Conservation (phyloP, 2,329 filamentous ascomycete genomes). For the Aspergillus hiratsukae region DNA sequence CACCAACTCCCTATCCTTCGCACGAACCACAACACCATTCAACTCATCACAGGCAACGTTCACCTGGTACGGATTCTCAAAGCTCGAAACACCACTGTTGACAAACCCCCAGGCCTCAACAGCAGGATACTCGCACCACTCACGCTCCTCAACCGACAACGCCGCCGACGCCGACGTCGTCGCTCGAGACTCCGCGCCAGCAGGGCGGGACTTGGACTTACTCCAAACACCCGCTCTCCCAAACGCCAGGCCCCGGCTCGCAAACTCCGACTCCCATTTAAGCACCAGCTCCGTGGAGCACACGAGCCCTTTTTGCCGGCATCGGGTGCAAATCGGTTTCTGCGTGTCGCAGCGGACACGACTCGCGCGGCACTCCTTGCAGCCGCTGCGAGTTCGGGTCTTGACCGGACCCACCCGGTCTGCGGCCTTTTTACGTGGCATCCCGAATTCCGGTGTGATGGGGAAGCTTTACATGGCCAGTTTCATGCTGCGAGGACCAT, state of each 20-base stretch:
- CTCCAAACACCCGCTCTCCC: conserved; percentile 42
- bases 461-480: conserved; percentile 24
- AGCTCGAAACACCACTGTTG: conserved; percentile 26
- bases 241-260: conserved; percentile 39
- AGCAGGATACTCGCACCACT: conserved; percentile 25
- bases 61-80: conserved; percentile 24
- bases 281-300: conserved; percentile 35
- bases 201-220: conserved; percentile 20
- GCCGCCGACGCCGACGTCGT: conserved; percentile 13
- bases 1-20: neutral
- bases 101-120: conserved; percentile 30
- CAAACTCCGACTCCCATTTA: conserved; percentile 40
- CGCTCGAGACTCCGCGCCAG: conserved; percentile 17
- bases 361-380: conserved; percentile 37
- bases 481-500: conserved; percentile 3
- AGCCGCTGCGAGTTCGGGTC: conserved; percentile 38
- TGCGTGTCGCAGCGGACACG: conserved; percentile 40
- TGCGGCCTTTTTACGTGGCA: conserved; percentile 35
- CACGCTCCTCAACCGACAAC: conserved; percentile 15
- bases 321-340: conserved; percentile 36
- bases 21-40: conserved; percentile 11
- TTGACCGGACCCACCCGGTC: conserved; percentile 33
- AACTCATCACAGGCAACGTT: conserved; percentile 22
- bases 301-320: conserved; percentile 29
- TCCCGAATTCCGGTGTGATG: conserved; percentile 13